Conservation (phyloP, 202 grass and related monocot genomes). For the Hordeum pubiflorum region DNA sequence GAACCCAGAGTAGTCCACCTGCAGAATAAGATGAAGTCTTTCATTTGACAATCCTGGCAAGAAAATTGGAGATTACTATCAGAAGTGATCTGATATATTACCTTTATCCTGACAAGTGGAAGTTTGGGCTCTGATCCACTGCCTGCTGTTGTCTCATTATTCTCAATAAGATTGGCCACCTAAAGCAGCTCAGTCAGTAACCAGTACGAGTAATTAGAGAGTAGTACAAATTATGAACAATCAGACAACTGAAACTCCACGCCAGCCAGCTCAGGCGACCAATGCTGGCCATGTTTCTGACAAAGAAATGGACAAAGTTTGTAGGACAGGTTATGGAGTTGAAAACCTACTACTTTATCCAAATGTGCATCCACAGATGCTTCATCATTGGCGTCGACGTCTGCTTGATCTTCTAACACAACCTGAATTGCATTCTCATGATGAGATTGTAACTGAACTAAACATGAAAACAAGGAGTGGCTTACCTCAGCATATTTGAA, state of each 20-base stretch:
- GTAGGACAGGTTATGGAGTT: not conserved
- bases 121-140: slow-evolving; percentile 31
- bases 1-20: slow-evolving; percentile 45
- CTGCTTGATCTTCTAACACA: slow-evolving; percentile 35
- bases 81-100: slow-evolving; percentile 20
- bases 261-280: not conserved
- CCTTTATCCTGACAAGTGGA: slow-evolving; percentile 64
- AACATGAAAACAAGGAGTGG: not conserved
- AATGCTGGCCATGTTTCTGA: not conserved
- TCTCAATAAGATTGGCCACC: slow-evolving; percentile 53
- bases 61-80: not conserved
- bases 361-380: slow-evolving; percentile 32
- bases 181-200: slow-evolving; percentile 13
- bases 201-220: not conserved
- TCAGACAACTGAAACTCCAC: not conserved
- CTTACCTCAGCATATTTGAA: slow-evolving; percentile 51
- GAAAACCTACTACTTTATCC: slow-evolving; percentile 44
- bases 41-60: not conserved
- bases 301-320: not conserved
- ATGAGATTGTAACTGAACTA: slow-evolving; percentile 1
- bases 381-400: slow-evolving; percentile 37
- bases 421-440: slow-evolving; percentile 32
- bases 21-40: not conserved
- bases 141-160: slow-evolving; percentile 13
- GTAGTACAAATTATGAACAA: not conserved